phyloP scores from a whole-genome alignment of 805 yeast species.

The Starmerella khaoyaiensis region DNA sequence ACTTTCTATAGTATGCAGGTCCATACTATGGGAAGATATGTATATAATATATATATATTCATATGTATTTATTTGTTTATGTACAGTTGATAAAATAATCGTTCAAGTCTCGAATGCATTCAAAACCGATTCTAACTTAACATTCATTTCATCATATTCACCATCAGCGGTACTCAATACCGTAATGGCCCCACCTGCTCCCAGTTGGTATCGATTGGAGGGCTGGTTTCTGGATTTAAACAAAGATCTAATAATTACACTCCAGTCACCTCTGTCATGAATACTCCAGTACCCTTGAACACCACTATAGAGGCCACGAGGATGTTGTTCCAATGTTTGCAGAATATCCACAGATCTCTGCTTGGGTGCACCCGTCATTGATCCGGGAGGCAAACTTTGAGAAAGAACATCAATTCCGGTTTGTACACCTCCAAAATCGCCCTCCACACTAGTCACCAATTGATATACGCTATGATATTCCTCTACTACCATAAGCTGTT shows the following conservation, averaged over 20 bases:
- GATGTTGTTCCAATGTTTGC: slow-evolving; percentile 41
- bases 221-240: slow-evolving; percentile 32
- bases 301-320: slow-evolving; percentile 85
- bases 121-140: slow-evolving; percentile 43
- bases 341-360: slow-evolving; percentile 78
- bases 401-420: slow-evolving; percentile 69
- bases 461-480: slow-evolving; percentile 87
- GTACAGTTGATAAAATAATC: not conserved
- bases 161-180: slow-evolving; percentile 69
- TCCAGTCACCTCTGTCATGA: slow-evolving; percentile 84
- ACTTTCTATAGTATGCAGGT: slow-evolving; percentile 12
- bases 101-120: slow-evolving; percentile 2
- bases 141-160: slow-evolving; percentile 85
- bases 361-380: slow-evolving; percentile 99
- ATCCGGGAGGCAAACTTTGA: slow-evolving; percentile 87
- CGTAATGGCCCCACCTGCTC: slow-evolving; percentile 98
- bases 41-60: not conserved
- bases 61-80: not conserved
- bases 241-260: slow-evolving; percentile 80
- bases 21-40: not conserved
- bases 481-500: slow-evolving; percentile 79
- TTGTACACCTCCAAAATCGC: slow-evolving; percentile 35
- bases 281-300: slow-evolving; percentile 92
- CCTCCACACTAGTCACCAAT: slow-evolving; percentile 77
- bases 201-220: slow-evolving; percentile 35